Percentiles rank a stretch among this genome's conserved stretches.
Conservation (phyloP, 768 basidiomycete genomes). For the Trametes punicea region DNA sequence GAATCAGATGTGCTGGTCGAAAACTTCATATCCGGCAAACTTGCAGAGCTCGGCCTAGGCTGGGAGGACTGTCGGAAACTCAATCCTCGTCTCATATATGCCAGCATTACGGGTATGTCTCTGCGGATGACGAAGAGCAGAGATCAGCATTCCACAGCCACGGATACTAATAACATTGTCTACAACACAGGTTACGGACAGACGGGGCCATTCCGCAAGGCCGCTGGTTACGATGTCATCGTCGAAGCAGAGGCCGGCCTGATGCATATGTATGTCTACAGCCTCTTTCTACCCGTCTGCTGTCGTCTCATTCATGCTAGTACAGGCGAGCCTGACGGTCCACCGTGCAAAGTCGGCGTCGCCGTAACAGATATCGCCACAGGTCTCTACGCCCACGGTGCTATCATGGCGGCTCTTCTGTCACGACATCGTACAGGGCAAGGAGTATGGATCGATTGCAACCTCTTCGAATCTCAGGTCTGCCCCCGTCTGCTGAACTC, state of each 20-base stretch:
- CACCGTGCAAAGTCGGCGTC: conserved; percentile 93
- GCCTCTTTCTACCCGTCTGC: no score
- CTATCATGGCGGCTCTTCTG: conserved; percentile 86
- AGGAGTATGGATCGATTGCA: conserved; percentile 91
- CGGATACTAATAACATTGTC: background rate
- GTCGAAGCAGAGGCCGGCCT: conserved; percentile 84
- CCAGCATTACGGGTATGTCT: conserved; percentile 77
- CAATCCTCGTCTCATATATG: conserved; percentile 81
- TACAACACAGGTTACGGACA: conserved; percentile 79
- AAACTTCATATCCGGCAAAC: conserved; percentile 84
- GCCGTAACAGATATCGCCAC: conserved; percentile 89
- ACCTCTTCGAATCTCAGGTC: conserved; percentile 89
- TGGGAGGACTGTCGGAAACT: conserved; percentile 77
- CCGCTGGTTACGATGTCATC: conserved; percentile 83
- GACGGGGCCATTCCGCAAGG: conserved; percentile 80
- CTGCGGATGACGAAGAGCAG: no score
- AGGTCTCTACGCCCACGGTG: conserved; percentile 87
- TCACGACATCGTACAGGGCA: conserved; percentile 81
- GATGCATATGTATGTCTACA: conserved; percentile 75
- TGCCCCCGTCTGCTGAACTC: conserved; percentile 16
- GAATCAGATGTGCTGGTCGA: conserved; percentile 85
- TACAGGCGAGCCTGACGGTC: conserved; percentile 84
- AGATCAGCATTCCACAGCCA: background rate
- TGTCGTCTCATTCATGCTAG: conserved; percentile 36
- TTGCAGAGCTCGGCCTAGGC: conserved; percentile 79